Evolutionary conservation across 106 monocot species (phyloP).

Genomic region (Dendrobium nobile): DNA sequence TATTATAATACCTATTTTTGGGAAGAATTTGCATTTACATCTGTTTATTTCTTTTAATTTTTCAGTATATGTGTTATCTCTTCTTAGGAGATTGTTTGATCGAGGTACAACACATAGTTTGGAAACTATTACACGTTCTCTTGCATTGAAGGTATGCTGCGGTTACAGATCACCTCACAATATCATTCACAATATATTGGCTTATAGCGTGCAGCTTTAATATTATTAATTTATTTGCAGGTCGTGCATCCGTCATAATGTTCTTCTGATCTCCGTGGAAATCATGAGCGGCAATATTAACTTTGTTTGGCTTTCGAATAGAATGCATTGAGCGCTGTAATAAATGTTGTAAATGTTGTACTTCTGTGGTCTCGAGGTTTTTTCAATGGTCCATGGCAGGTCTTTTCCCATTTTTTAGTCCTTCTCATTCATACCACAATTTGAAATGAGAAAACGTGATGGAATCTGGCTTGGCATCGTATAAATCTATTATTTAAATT

Average conservation of each 20-base stretch:
- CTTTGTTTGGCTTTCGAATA: constrained; percentile 94
- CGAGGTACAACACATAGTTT: constrained; percentile 99
- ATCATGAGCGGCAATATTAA: constrained; percentile 99
- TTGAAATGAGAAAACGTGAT: constrained; percentile 79
- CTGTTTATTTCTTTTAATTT: constrained; percentile 28
- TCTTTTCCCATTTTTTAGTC: constrained; percentile 11
- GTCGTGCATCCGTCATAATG: constrained; percentile 89
- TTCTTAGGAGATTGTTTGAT: constrained; percentile 99
- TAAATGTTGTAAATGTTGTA: not conserved
- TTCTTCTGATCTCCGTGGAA: constrained; percentile 96
- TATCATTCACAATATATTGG: not conserved
- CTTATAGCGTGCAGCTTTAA: too few relatives aligned
- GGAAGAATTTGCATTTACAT: not conserved
- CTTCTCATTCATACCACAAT: not conserved
- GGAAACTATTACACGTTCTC: constrained; percentile 89
- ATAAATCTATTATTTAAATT: constrained; percentile 94
- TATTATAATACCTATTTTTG: not conserved
- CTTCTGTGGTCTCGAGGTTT: not conserved
- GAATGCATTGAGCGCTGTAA: constrained; percentile 99
- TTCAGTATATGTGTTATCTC: constrained; percentile 97
- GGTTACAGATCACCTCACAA: not conserved
- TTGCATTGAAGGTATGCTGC: constrained; percentile 81
- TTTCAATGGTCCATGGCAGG: not conserved
- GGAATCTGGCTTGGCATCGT: constrained; percentile 97
- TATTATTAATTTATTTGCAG: constrained; percentile 23